Base-by-base conservation (phyloP, 2,329 filamentous ascomycete species). In the Lasiodiplodia sp. region DNA sequence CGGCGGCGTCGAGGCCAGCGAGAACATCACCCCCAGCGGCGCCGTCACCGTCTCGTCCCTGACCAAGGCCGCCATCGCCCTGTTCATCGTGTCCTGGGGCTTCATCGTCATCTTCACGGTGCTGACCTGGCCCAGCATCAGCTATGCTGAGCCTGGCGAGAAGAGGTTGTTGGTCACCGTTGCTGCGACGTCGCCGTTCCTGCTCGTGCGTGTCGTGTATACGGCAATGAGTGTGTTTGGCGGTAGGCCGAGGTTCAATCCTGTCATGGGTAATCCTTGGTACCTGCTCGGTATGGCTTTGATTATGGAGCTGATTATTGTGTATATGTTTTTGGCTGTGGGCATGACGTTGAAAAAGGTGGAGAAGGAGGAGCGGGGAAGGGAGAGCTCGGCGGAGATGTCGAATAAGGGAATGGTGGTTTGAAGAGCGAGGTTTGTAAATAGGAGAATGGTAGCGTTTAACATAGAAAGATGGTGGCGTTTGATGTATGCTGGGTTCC, bases 291-390 rank as follows among this genome's bases (percentile, higher is more conserved):
- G 66, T 0, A 63, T 68, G 66, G 66, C 55, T 3, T n/a, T 68
- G 8, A 10, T 63, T 8, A 68, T 63, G 66, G 66, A 68, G 44
- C 10, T 68, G 14, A 47, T 60, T 7, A 60, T 68, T 8, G 66
- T 68, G 21, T 55, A 47, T 12, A 21, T 38, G 16, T 68, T 62
- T 44, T 18, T 44, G 56, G 56, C 21, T 0, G 56, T 63, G 56
- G 56, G 66, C 4, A 23, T 60, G 56, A 68, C 66, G 31, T n/a
- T 68, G 44, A 68, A 68, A 56, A 68, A 62, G 47, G 25, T 68
- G 2, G 2, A 5, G 31, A 51, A 51, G 40, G 44, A 8, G 44
- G 58, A 62, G 21, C 8, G 10, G 8, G 4, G 25, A 37, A 11
- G 56, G n/a, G 40, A 51, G 25, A 21, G 40, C 28, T n/a, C 18